These are phyloP conservation scores for Yarrowia bubula DNA, from an alignment of 805 yeast species.

Conservation along the genomic window DNA sequence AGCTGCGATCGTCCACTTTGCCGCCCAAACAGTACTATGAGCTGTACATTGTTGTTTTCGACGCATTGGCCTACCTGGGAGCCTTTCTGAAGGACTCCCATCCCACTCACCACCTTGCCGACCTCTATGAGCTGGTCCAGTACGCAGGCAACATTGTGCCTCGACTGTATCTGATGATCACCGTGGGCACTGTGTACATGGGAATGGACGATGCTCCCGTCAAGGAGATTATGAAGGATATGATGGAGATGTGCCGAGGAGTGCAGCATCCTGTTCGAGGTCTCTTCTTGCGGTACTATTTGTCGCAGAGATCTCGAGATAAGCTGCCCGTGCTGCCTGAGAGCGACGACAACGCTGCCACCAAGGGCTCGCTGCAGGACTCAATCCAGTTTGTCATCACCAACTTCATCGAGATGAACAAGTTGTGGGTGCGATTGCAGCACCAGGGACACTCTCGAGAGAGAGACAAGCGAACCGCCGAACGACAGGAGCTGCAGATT, in stretches of 20 bases:
- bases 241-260: constrained; percentile 97
- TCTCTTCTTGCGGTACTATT: constrained; percentile 80
- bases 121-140: constrained; percentile 90
- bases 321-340: constrained; percentile 47
- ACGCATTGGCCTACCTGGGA: constrained; percentile 70
- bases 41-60: constrained; percentile 77
- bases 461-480: constrained; percentile 66
- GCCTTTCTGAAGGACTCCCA: constrained; percentile 64
- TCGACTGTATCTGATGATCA: constrained; percentile 87
- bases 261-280: constrained; percentile 96
- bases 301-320: constrained; percentile 78
- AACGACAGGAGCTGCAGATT: constrained; percentile 84
- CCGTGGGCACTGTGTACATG: constrained; percentile 89
- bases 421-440: constrained; percentile 93
- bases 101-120: constrained; percentile 72
- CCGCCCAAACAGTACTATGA: constrained; percentile 94
- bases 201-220: constrained; percentile 72
- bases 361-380: constrained; percentile 50
- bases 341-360: constrained; percentile 28
- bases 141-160: constrained; percentile 91
- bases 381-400: constrained; percentile 76
- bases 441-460: constrained; percentile 93
- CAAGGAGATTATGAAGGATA: constrained; percentile 84
- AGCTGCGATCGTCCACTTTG: constrained; percentile 69
- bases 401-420: constrained; percentile 96